Conservation (phyloP, 768 basidiomycete species). For the Thelephora ganbajun region DNA sequence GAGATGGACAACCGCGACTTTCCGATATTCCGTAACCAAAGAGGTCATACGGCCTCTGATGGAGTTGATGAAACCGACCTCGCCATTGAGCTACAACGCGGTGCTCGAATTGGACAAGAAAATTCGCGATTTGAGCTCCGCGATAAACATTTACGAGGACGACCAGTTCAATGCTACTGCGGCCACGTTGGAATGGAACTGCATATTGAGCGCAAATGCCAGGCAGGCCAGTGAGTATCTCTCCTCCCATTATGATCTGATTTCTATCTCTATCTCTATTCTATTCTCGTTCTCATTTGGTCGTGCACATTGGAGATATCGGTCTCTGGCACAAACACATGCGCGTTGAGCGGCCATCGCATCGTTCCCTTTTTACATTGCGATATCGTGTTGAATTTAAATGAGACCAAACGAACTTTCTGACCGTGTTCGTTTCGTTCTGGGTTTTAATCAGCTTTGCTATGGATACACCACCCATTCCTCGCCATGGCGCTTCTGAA, state of each 20-base stretch:
- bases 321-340: background rate
- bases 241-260: too few relatives aligned
- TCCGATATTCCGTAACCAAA: constrained; percentile 37
- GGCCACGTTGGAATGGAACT: constrained; percentile 30
- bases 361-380: too few relatives aligned
- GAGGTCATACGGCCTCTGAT: constrained; percentile 38
- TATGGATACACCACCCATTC: constrained; percentile 58
- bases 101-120: constrained; percentile 56
- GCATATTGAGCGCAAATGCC: constrained; percentile 42
- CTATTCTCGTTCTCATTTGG: too few relatives aligned
- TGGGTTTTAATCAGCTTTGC: constrained; percentile 31
- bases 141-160: constrained; percentile 26
- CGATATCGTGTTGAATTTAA: too few relatives aligned
- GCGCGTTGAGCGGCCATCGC: too few relatives aligned
- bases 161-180: constrained; percentile 35
- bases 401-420: too few relatives aligned
- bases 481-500: constrained; percentile 61
- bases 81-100: constrained; percentile 46
- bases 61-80: constrained; percentile 43
- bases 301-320: too few relatives aligned
- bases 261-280: too few relatives aligned
- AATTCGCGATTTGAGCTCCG: constrained; percentile 49
- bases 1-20: constrained; percentile 45
- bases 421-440: too few relatives aligned
- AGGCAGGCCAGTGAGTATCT: constrained; percentile 39